Evolutionary conservation across 192 early-diverging fungal species (phyloP), one percentile per base, ranked within the genome.

Genomic region (Jimgerdemannia flammicorona): DNA sequence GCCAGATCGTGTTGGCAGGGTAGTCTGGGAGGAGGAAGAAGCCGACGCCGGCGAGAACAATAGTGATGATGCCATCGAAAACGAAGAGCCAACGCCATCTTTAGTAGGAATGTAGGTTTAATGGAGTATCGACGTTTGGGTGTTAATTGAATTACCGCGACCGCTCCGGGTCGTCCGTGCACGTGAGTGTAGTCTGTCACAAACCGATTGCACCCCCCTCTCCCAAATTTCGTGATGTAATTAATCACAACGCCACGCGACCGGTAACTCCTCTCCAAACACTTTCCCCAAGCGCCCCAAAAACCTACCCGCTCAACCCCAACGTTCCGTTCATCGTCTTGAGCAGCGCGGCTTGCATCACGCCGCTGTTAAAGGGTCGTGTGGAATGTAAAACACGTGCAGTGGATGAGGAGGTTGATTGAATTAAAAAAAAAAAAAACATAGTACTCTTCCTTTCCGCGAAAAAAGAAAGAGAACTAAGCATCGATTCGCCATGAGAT

Each of bases 1-100:
- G 41, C 81, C 81, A 82, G 17, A 18, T 63, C 1, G 81, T 82
- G n/a, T 73, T 82, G 18, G 64, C 54, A 3, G 81, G 81, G 39
- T 82, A 82, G 44, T 82, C 81, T 40, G 81, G 81, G 67, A 82
- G 65, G 54, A 64, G 73, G 44, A 73, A 19, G 43, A 76, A 76
- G 0, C 81, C 81, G 40, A 79, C 67, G n/a, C 64, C n/a, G 8
- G 77, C 71, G 40, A 82, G 69, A 11, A 77, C 43, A 3, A 64
- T 40, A 11, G 81, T 82, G 17, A 82, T 64, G 39, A 43, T 20
- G 4, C 74, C 81, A 66, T 82, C 81, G 74, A 82, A 76, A 10
- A 82, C 42, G 68, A 82, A 82, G 69, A 78, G 78, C 81, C 81
- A 82, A 3, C 81, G 71, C 81, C 81, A 82, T 18, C 79, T 80